phyloP scores from a whole-genome alignment of 2,329 filamentous ascomycete species.

The Calonectria pseudoreteaudii region DNA sequence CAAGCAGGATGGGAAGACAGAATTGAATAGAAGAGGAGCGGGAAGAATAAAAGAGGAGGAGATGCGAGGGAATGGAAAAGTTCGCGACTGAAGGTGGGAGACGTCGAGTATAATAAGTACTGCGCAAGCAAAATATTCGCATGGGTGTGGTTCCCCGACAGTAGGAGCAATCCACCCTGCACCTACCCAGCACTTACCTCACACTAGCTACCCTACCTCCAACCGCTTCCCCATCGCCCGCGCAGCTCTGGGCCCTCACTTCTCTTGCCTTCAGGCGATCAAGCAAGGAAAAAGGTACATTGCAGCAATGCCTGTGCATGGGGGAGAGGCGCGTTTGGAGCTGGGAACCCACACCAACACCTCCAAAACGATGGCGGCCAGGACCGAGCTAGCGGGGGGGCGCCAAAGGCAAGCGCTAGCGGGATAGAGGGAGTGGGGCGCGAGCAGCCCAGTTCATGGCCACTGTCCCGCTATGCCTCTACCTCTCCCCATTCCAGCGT shows the following conservation, averaged over 20 bases:
- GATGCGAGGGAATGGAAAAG: conserved; percentile 17
- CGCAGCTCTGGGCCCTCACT: conserved; percentile 19
- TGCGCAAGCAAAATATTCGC: conserved; percentile 33
- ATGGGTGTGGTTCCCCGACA: conserved; percentile 16
- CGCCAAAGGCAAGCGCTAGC: conserved; percentile 18
- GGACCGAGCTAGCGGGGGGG: conserved; percentile 17
- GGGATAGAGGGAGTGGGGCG: conserved; percentile 35
- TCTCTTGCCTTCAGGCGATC: conserved; percentile 17
- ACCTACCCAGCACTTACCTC: neutral
- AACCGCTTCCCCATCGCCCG: conserved; percentile 20
- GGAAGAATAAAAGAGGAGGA: neutral
- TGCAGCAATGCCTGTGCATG: conserved; percentile 13
- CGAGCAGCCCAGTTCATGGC: neutral
- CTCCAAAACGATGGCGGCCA: conserved; percentile 9
- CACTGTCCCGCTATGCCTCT: conserved; percentile 11
- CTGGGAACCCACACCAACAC: conserved; percentile 6
- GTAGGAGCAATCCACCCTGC: conserved; percentile 8
- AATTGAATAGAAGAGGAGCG: conserved; percentile 15
- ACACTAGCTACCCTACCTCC: neutral
- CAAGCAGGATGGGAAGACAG: conserved; percentile 32
- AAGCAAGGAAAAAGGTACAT: conserved; percentile 13
- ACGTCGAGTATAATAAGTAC: conserved; percentile 28
- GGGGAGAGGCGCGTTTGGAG: conserved; percentile 8
- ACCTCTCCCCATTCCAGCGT: conserved; percentile 26
- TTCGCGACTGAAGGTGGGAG: conserved; percentile 5